Evolutionary conservation across 495 filamentous ascomycete genomes (phyloP).

Genomic region (Recurvomyces mirabilis): DNA sequence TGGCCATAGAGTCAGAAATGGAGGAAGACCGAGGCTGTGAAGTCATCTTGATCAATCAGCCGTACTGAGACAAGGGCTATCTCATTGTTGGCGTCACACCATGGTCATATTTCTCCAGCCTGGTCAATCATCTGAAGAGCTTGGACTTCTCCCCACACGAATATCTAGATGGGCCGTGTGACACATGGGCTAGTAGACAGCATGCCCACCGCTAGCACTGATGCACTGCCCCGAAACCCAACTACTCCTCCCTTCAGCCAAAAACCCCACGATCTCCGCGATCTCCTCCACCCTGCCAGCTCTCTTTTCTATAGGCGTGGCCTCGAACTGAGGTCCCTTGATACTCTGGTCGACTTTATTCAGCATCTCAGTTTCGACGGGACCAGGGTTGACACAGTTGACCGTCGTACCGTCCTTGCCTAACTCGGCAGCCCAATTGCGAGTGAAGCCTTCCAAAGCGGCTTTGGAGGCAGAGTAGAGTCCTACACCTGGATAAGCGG

Average conservation of each 20-base stretch:
- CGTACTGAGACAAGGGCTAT: no score
- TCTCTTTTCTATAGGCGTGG: conserved; percentile 33
- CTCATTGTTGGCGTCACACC: no score
- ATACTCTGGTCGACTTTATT: conserved; percentile 28
- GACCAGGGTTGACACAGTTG: conserved; percentile 36
- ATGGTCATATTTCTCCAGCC: no score
- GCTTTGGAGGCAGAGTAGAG: conserved; percentile 39
- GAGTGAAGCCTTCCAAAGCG: conserved; percentile 37
- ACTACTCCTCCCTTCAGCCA: conserved; percentile 22
- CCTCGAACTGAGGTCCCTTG: conserved; percentile 28
- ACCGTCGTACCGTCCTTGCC: conserved; percentile 35
- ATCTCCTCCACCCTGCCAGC: conserved; percentile 27
- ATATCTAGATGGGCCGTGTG: no score
- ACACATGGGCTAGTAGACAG: no score
- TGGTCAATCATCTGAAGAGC: no score
- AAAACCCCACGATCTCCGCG: conserved; percentile 28
- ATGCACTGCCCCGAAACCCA: conserved; percentile 32
- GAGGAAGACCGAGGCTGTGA: no score
- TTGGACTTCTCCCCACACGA: no score
- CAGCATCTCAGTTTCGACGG: conserved; percentile 33
- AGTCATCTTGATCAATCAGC: no score
- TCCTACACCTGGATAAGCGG: conserved; percentile 29
- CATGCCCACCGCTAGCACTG: conserved; percentile 27
- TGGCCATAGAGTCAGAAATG: no score
- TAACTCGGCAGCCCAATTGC: conserved; percentile 35